A percentile compares a stretch with the other conserved stretches of the same genome.
Evolutionary conservation across 23 red algal species (phyloP).

Genomic region (Cyanidioschyzon merolae): DNA sequence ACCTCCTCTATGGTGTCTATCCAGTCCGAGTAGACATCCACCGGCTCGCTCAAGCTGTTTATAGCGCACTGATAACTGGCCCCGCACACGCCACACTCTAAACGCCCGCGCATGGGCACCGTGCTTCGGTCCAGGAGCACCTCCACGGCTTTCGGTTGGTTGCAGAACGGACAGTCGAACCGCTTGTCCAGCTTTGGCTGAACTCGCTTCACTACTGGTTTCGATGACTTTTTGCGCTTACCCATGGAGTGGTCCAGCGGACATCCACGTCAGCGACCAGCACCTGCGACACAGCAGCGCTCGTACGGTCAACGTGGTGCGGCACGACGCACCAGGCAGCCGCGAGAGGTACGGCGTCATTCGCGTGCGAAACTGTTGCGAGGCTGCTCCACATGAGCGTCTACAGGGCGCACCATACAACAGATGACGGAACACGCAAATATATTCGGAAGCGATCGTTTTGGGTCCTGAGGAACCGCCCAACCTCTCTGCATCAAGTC

Average conservation of each 20-base stretch:
- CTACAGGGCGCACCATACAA: too few species aligned
- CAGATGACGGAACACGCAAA: too few species aligned
- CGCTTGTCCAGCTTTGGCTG: constrained; percentile 20
- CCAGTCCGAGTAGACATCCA: constrained; percentile 31
- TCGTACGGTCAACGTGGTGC: too few species aligned
- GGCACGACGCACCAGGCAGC: too few species aligned
- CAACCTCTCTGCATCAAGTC: too few species aligned
- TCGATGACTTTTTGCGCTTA: constrained; percentile 20
- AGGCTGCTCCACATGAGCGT: too few species aligned
- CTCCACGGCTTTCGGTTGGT: constrained; percentile 20
- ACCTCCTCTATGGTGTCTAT: constrained; percentile 28
- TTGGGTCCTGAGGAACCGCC: too few species aligned
- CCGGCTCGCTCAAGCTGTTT: constrained; percentile 22
- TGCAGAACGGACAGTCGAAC: constrained; percentile 32
- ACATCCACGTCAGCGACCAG: too few species aligned
- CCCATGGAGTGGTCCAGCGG: constrained; percentile 24
- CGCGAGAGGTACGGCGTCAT: too few species aligned
- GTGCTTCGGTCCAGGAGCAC: background rate
- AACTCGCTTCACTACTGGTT: constrained; percentile 19
- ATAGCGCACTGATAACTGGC: constrained; percentile 21
- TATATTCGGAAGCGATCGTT: too few species aligned
- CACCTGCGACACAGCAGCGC: too few species aligned
- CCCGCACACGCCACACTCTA: constrained; percentile 18
- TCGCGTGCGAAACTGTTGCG: too few species aligned
- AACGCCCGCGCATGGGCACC: constrained; percentile 9